Base-by-base conservation (phyloP, 2,329 filamentous ascomycete genomes). In the Aspergillus puulaauensis region DNA sequence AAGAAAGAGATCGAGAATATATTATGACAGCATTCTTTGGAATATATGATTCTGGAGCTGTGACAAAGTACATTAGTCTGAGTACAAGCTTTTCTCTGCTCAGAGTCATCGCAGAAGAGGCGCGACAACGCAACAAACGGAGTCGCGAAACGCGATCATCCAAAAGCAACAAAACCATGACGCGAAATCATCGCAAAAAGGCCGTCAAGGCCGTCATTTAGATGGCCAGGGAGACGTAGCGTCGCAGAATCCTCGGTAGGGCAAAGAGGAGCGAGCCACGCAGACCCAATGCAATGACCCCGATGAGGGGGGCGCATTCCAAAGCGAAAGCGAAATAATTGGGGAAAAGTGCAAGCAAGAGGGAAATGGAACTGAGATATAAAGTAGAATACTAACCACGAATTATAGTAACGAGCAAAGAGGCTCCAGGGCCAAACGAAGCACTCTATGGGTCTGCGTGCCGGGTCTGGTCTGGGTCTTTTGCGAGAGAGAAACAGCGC, bases 21-120 rank as follows among this genome's bases (percentile, higher is more conserved):
- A 56, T 66, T 69, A 74, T 53, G 62, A 56, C 54, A 68, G 67
- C 72, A 75, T 75, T 61, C 66, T 75, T 69, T 59, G 61, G 47
- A 48, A 39, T 48, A 19, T 39, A 14, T 31, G 47, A 60, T 56
- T 31, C 61, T 59, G 52, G 50, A 47, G 54, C 45, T 31, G n/a
- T 40, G 27, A 51, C 39, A 60, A 46, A 54, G 46, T 41, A 54
- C 17, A 60, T 66, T 59, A 66, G 64, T 58, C 39, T 51, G 37
- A 37, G 46, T 33, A 41, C 40, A 51, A 17, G 50, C 33, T 19
- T 50, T 54, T 15, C 23, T 52, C 19, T 19, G 52, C 54, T 37
- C 17, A 33, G 27, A 49, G 44, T 40, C 33, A 58, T 59, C 40
- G 41, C 47, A 56, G 41, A 47, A 37, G 21, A 23, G 56, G 64